Base-by-base conservation (phyloP, 169 alveolate genomes). In the Babesia gibsoni region DNA sequence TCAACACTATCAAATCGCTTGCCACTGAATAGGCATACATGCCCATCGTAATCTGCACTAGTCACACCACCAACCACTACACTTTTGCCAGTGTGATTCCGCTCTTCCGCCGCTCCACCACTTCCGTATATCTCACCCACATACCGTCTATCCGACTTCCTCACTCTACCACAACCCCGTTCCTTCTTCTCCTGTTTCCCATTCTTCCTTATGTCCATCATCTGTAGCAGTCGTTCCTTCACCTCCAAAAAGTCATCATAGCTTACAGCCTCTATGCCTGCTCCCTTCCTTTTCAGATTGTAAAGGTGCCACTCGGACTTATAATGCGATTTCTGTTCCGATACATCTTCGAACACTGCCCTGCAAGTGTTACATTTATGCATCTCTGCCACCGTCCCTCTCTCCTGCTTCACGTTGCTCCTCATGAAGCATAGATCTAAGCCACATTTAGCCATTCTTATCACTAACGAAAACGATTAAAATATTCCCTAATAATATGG, bases 221-320 rank as follows among this genome's bases (percentile, higher is more conserved):
- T 58, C 53, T 79, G 82, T 39, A 36, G 57, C 14, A 69, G 52
- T 46, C 54, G 57, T n/a, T 48, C 73, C 43, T 68, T 69, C 42
- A 67, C 22, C 52, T 10, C 41, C 25, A 69, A 9, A 37, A 30
- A 79, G 22, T 68, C 83, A 1, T 66, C 88, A 33, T 43, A 29
- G 42, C 69, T 14, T 18, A 79, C 48, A 35, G 83, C 25, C 14
- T 45, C 33, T 18, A 79, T 43, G 30, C 69, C 70, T 22, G 42
- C 37, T 5, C 61, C 69, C 84, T 91, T 91, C 52, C 95, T 80
- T 64, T 91, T 89, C 49, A 87, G 73, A 73, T 91, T 91, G 66
- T 91, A 91, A 16, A 74, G 79, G 56, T 91, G 95, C 95, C 95
- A 91, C 46, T 91, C 95, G 5, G 94, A 77, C 65, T 90, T 91